phyloP scores from a whole-genome alignment of 2,329 filamentous ascomycete species.

The Fusarium anguioides region DNA sequence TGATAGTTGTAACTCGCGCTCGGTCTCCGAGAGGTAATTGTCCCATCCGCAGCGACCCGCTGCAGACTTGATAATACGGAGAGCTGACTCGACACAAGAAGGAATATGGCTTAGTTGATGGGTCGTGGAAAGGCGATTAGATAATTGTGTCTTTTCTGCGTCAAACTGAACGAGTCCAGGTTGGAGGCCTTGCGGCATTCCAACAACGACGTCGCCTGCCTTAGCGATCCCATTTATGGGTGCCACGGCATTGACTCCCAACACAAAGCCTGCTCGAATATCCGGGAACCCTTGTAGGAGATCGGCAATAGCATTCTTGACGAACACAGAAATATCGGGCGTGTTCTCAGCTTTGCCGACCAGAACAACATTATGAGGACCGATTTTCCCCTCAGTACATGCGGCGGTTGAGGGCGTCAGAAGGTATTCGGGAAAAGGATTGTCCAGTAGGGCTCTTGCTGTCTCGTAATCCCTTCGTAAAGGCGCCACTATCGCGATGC shows the following conservation, averaged over 20 bases:
- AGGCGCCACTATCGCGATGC: neutral
- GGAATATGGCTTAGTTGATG: neutral
- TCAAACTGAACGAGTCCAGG: neutral
- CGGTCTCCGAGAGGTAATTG: no score
- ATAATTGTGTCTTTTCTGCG: accelerated
- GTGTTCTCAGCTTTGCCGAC: accelerated
- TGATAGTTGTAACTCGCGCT: no score
- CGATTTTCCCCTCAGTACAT: neutral
- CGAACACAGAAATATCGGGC: accelerated
- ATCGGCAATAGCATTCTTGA: neutral
- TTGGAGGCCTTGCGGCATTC: accelerated
- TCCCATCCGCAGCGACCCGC: neutral
- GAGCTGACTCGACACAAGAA: accelerated
- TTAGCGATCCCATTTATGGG: neutral
- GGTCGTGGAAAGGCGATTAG: neutral
- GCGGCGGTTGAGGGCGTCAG: neutral
- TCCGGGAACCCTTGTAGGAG: accelerated
- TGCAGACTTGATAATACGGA: accelerated
- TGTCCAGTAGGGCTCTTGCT: neutral
- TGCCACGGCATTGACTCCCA: neutral
- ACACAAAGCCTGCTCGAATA: neutral
- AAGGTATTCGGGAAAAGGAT: accelerated
- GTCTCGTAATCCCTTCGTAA: neutral
- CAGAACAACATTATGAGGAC: neutral
- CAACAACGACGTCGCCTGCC: conserved; percentile 1